Evolutionary conservation across 768 basidiomycete genomes (phyloP).

Genomic region (Pulveroboletus sp.): DNA sequence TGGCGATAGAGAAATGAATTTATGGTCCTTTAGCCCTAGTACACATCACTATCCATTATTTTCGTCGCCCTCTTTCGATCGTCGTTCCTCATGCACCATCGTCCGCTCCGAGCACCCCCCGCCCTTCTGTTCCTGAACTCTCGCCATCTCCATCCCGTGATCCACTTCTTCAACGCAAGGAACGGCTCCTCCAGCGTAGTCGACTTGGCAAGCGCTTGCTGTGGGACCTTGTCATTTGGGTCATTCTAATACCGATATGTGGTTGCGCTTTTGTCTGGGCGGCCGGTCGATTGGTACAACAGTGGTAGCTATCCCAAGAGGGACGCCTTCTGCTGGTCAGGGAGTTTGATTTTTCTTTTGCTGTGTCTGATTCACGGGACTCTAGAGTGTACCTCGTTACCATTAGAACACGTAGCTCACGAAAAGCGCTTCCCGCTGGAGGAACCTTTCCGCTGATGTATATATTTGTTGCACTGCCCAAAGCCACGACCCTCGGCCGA

Average conservation of each 20-base stretch:
- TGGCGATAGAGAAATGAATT: not conserved
- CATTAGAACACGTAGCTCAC: constrained; percentile 1
- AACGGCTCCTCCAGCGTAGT: constrained; percentile 71
- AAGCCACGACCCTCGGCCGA: not conserved
- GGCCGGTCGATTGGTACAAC: constrained; percentile 44
- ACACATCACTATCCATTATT: constrained; percentile 79
- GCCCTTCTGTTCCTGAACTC: constrained; percentile 10
- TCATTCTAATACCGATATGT: constrained; percentile 60
- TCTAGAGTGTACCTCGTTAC: not conserved
- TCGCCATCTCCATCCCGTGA: constrained; percentile 40
- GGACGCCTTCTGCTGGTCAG: constrained; percentile 4
- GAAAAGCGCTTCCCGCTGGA: not conserved
- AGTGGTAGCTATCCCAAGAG: constrained; percentile 41
- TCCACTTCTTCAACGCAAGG: constrained; percentile 81
- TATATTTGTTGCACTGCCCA: not conserved
- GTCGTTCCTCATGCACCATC: constrained; percentile 55
- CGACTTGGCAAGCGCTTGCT: constrained; percentile 67
- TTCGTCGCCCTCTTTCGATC: constrained; percentile 80
- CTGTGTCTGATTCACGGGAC: constrained; percentile 4
- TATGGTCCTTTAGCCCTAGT: constrained; percentile 46
- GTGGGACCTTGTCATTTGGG: constrained; percentile 84
- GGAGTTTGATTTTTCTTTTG: not conserved
- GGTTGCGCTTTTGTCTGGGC: constrained; percentile 54
- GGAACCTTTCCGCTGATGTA: not conserved
- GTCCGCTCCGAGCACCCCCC: constrained; percentile 19